phyloP scores from a whole-genome alignment of 305 asterid species.

The Solanum hybrid region DNA sequence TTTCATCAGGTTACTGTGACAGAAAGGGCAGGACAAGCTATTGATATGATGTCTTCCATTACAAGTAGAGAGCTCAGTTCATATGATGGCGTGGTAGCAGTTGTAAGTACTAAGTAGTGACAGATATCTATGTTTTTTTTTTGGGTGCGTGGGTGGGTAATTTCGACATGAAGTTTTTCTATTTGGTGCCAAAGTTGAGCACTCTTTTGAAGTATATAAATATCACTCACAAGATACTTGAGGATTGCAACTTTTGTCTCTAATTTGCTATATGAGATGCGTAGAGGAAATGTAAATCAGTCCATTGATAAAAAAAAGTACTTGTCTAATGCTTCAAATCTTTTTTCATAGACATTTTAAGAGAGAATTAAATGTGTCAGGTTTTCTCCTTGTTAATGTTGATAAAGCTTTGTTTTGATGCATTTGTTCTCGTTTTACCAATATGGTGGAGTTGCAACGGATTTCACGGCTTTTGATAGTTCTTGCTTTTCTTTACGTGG shows the following conservation, averaged over 20 bases:
- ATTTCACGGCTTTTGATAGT: background rate
- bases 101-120: conserved; percentile 62
- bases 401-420: background rate
- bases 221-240: background rate
- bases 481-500: background rate
- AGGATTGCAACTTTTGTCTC: background rate
- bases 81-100: conserved; percentile 84
- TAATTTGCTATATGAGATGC: background rate
- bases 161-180: background rate
- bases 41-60: conserved; percentile 59
- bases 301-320: background rate
- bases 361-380: background rate
- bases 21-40: conserved; percentile 88
- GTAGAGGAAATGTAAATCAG: background rate
- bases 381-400: background rate
- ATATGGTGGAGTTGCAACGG: background rate
- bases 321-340: background rate
- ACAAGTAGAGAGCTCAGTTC: conserved; percentile 52
- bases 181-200: background rate
- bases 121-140: background rate
- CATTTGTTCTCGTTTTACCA: background rate
- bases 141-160: background rate
- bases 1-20: conserved; percentile 69
- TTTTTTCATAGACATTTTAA: background rate
- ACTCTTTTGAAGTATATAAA: background rate